Base-by-base conservation (phyloP, 2,329 filamentous ascomycete genomes). In the Tolypocladium endophyticum region DNA sequence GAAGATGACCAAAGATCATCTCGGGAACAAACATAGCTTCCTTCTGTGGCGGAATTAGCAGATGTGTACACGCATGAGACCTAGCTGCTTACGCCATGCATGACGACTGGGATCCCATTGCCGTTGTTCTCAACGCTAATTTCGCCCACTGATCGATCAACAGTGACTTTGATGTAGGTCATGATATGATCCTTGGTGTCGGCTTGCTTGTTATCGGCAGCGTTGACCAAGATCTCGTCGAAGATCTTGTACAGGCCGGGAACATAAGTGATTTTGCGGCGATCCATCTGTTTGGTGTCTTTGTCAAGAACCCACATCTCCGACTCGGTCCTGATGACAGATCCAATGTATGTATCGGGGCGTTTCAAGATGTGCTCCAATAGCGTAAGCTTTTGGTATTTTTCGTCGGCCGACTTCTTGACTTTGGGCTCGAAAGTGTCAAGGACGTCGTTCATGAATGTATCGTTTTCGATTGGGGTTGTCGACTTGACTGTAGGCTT, bases 181-280 rank as follows among this genome's bases (percentile, higher is more conserved):
- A 99, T 99, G 68, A 83, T 87, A 25, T 61, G n/a, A n/a, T n/a
- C n/a, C n/a, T n/a, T n/a, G n/a, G n/a, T 61, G 73, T 97, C 92
- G 63, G 90, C 88, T 72, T 97, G 92, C 78, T 96, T 97, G 78
- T 97, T 97, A 76, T 99, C 94, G 61, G 94, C 94, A 28, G 94
- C 95, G 74, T 99, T 99, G 75, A 99, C 94, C 55, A 99, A 81
- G 63, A 99, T 96, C 74, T 99, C 94, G 71, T 99, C 94, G 69
- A 99, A 97, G 68, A 99, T 99, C 78, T 99, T 99, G 83, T 97
- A 99, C 28, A 99, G 83, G 78, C 94, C 94, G 6, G 94, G 94
- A 1, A 97, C 93, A 68, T 86, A 97, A 61, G 81, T 85, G 62
- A 97, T 87, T 61, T 87, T 86, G 58, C 91, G 88, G 72, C 84